phyloP scores from a whole-genome alignment of 352 stramenopile species.

The Phytophthora ohioensis region DNA sequence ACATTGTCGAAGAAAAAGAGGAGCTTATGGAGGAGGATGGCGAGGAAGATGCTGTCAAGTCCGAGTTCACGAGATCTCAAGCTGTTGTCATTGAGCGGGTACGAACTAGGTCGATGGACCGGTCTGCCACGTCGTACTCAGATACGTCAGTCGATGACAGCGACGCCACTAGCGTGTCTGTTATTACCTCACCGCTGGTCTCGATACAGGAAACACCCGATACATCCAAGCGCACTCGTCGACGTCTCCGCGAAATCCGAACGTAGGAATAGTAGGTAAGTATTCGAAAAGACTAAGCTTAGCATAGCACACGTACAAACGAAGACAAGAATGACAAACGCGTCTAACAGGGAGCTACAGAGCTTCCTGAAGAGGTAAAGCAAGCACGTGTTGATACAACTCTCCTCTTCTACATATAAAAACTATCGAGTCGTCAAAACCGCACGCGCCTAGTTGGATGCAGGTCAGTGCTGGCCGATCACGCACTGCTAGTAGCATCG shows the following conservation, averaged over 20 bases:
- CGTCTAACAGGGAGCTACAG: constrained; percentile 12
- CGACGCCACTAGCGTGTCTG: background rate
- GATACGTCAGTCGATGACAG: constrained; percentile 16
- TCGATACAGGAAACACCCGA: constrained; percentile 26
- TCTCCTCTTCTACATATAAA: constrained; percentile 33
- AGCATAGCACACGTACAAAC: constrained; percentile 32
- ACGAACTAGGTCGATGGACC: constrained; percentile 8
- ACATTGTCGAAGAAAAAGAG: constrained; percentile 23
- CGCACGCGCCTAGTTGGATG: constrained; percentile 20
- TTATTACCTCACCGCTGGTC: background rate
- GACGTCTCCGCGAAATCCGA: constrained; percentile 18
- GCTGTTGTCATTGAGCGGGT: constrained; percentile 11
- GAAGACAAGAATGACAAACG: constrained; percentile 8
- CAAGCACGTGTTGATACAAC: constrained; percentile 30
- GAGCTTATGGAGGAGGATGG: constrained; percentile 11
- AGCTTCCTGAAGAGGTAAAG: constrained; percentile 27
- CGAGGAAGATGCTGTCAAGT: background rate
- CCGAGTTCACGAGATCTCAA: background rate
- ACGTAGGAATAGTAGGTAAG: constrained; percentile 18
- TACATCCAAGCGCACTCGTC: constrained; percentile 26
- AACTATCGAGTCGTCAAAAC: constrained; percentile 19
- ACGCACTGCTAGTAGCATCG: constrained; percentile 36
- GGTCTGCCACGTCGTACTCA: constrained; percentile 12
- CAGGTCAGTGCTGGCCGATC: constrained; percentile 21
- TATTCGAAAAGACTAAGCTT: constrained; percentile 15